These are phyloP conservation scores for Echria macrotheca DNA, from an alignment of 495 filamentous ascomycete genomes.

Conservation along the genomic window DNA sequence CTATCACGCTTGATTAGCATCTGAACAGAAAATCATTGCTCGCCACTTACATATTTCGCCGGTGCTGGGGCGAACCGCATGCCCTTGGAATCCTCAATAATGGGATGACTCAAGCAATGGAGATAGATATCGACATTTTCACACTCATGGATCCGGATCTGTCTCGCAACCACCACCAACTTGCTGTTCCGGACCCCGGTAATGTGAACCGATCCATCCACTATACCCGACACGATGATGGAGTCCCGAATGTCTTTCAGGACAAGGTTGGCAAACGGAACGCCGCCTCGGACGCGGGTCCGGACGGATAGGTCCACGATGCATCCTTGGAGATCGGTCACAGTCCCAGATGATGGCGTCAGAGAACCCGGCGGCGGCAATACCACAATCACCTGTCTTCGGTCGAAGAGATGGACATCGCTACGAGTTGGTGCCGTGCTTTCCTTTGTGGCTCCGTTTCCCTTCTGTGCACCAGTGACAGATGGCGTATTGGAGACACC, in stretches of 20 bases:
- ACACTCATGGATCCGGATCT: conserved; percentile 89
- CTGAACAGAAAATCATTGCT: no score
- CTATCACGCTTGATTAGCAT: no score
- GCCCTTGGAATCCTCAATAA: conserved; percentile 81
- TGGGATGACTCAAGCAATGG: conserved; percentile 73
- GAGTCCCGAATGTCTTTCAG: conserved; percentile 63
- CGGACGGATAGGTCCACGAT: conserved; percentile 74
- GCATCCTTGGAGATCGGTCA: conserved; percentile 66
- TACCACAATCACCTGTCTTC: no score
- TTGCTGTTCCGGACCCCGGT: conserved; percentile 69
- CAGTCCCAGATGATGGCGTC: conserved; percentile 62
- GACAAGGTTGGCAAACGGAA: conserved; percentile 68
- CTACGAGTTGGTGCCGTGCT: no score
- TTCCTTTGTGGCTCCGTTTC: conserved; percentile 52
- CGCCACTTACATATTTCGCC: conserved; percentile 57
- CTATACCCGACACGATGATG: conserved; percentile 69
- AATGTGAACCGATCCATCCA: conserved; percentile 75
- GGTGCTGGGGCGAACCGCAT: conserved; percentile 78
- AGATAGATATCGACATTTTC: conserved; percentile 75
- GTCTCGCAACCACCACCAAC: conserved; percentile 69
- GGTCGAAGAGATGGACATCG: no score
- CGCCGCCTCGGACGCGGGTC: conserved; percentile 39
- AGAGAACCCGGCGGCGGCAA: conserved; percentile 62
- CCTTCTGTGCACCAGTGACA: conserved; percentile 35
- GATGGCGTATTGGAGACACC: conserved; percentile 27